These are phyloP conservation scores for Physcomitrellopsis africana DNA, from an alignment of 225 moss, liverwort and hornwort species.

Conservation along the genomic window DNA sequence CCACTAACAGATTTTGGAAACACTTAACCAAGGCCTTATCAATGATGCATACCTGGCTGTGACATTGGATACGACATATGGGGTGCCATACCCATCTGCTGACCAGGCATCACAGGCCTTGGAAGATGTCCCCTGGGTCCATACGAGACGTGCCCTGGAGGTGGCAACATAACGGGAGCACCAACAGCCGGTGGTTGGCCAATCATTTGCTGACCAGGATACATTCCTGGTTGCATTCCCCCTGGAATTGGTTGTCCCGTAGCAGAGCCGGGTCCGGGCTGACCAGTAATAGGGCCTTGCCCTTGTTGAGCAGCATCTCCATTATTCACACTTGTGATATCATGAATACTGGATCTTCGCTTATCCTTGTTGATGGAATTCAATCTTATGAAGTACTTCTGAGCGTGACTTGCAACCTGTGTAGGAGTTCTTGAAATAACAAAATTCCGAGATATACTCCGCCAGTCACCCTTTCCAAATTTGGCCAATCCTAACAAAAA, in stretches of 20 bases:
- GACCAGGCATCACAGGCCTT: slow-evolving; percentile 77
- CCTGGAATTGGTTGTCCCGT: slow-evolving; percentile 71
- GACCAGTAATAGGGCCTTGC: slow-evolving; percentile 92
- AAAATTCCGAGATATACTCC: slow-evolving; percentile 91
- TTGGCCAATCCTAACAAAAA: slow-evolving; percentile 87
- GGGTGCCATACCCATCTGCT: slow-evolving; percentile 49
- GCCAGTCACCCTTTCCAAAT: slow-evolving; percentile 98
- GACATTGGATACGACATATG: slow-evolving; percentile 52
- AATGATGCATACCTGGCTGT: slow-evolving; percentile 67
- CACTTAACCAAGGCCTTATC: slow-evolving; percentile 23
- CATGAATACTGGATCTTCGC: slow-evolving; percentile 95
- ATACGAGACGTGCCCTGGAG: slow-evolving; percentile 70
- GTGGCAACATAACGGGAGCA: slow-evolving; percentile 65
- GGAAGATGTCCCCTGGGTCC: slow-evolving; percentile 77
- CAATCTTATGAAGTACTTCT: slow-evolving; percentile 92
- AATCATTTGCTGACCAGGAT: slow-evolving; percentile 57
- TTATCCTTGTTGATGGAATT: slow-evolving; percentile 95
- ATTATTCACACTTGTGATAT: slow-evolving; percentile 87
- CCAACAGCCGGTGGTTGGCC: slow-evolving; percentile 64
- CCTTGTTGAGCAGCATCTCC: slow-evolving; percentile 70
- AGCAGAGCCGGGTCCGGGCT: slow-evolving; percentile 69
- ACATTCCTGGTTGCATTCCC: slow-evolving; percentile 72
- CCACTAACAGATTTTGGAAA: slow-evolving; percentile 35
- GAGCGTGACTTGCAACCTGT: slow-evolving; percentile 96
- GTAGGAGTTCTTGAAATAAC: slow-evolving; percentile 93